Conservation (phyloP, 2,329 filamentous ascomycete species). For the Cordyceps fumosorosea region DNA sequence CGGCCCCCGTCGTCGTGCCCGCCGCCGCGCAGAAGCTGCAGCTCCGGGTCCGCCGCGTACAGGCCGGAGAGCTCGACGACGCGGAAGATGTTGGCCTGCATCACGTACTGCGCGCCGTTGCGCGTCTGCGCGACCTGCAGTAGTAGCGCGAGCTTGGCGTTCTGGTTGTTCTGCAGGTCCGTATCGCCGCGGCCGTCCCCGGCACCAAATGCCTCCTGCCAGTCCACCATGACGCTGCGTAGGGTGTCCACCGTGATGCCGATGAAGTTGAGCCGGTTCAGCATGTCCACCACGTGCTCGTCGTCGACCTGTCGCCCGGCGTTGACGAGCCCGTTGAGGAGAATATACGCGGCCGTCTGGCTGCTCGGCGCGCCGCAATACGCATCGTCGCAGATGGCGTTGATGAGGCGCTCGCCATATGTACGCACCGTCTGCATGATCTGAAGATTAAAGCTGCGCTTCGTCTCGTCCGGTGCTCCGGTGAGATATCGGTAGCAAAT, state of each 20-base stretch:
- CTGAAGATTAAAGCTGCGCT: conserved; percentile 43
- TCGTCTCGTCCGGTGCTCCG: conserved; percentile 54
- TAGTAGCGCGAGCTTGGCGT: conserved; percentile 75
- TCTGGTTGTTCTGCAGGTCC: conserved; percentile 45
- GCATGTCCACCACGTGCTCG: conserved; percentile 66
- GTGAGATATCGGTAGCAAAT: conserved; percentile 84
- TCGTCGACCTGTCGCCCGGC: conserved; percentile 67
- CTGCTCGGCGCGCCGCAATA: conserved; percentile 76
- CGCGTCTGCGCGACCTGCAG: conserved; percentile 78
- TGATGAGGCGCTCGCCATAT: conserved; percentile 72
- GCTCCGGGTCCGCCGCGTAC: conserved; percentile 84
- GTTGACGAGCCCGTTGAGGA: conserved; percentile 72
- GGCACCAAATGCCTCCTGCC: conserved; percentile 45
- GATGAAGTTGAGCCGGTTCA: conserved; percentile 85
- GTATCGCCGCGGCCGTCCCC: conserved; percentile 23
- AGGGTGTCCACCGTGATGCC: conserved; percentile 86
- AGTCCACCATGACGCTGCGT: conserved; percentile 67
- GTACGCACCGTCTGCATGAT: conserved; percentile 65
- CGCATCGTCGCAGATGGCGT: conserved; percentile 87
- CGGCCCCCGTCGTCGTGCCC: conserved; percentile 47
- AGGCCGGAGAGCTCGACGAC: conserved; percentile 75
- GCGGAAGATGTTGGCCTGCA: conserved; percentile 83
- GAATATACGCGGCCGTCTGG: conserved; percentile 76
- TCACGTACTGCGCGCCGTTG: conserved; percentile 75
- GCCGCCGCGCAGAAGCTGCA: conserved; percentile 61